Evolutionary conservation across 1,284 basidiomycete genomes (phyloP).

Genomic region (Marasmius sp.): DNA sequence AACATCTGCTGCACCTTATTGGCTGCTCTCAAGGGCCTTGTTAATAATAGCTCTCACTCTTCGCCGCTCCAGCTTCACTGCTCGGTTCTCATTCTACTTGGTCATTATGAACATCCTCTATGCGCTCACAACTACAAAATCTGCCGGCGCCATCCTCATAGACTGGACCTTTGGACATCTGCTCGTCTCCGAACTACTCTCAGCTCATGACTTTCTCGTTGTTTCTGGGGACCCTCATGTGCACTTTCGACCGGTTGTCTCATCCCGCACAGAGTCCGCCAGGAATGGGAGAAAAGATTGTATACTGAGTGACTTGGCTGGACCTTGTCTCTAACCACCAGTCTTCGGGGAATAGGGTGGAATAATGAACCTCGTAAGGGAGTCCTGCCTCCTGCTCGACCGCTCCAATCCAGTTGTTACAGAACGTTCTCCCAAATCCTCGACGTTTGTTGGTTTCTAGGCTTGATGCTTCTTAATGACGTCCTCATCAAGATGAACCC

Average conservation of each 20-base stretch:
- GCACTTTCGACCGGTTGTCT: slow-evolving; percentile 12
- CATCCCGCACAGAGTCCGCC: slow-evolving; percentile 1
- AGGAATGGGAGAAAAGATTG: slow-evolving; percentile 12
- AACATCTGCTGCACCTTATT: neutral
- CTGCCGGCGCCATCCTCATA: neutral
- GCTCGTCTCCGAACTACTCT: slow-evolving; percentile 9
- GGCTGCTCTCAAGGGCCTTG: neutral
- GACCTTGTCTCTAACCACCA: slow-evolving; percentile 20
- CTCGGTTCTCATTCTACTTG: neutral
- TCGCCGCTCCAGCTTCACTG: neutral
- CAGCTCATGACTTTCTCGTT: slow-evolving; percentile 19
- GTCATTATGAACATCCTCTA: neutral
- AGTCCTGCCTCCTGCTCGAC: slow-evolving; percentile 18
- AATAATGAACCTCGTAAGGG: slow-evolving; percentile 19
- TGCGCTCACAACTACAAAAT: neutral
- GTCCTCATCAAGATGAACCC: neutral
- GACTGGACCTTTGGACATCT: slow-evolving; percentile 4
- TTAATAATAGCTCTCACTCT: neutral
- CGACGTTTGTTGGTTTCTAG: neutral
- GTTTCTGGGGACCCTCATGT: slow-evolving; percentile 19
- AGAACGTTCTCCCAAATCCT: slow-evolving; percentile 11
- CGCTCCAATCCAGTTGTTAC: slow-evolving; percentile 6
- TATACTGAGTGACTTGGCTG: slow-evolving; percentile 24
- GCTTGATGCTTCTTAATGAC: neutral
- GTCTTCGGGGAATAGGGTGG: slow-evolving; percentile 26